phyloP scores from a whole-genome alignment of 2,329 filamentous ascomycete genomes.

The Ophiocordyceps robertsii region DNA sequence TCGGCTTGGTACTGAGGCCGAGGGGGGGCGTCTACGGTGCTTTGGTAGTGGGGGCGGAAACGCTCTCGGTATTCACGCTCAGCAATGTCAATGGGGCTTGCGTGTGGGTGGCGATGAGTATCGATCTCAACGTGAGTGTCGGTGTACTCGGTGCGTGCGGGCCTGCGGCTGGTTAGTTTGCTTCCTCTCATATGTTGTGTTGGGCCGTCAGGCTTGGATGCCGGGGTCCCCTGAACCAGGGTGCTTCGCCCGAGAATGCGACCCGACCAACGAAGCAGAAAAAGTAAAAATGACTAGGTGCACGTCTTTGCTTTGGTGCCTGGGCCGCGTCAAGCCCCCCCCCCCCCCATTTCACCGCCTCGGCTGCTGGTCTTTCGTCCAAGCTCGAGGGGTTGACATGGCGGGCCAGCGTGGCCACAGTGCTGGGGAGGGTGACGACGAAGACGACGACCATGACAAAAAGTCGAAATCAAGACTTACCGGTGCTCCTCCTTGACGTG shows the following conservation, averaged over 20 bases:
- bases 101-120: constrained; percentile 31
- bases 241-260: constrained; percentile 1
- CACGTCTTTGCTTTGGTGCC: background rate
- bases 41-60: constrained; percentile 36
- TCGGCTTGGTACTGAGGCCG: constrained; percentile 19
- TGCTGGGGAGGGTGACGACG: constrained; percentile 3
- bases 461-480: constrained; percentile 24
- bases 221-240: constrained; percentile 9
- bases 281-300: background rate
- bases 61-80: constrained; percentile 55
- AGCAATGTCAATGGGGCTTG: constrained; percentile 45
- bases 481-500: constrained; percentile 33
- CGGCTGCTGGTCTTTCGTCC: background rate
- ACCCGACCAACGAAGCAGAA: constrained; percentile 3
- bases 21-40: constrained; percentile 18
- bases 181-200: constrained; percentile 12
- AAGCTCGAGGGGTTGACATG: background rate
- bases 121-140: constrained; percentile 57
- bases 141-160: constrained; percentile 34
- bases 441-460: constrained; percentile 6
- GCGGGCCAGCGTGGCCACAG: background rate
- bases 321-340: too few species aligned
- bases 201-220: constrained; percentile 1
- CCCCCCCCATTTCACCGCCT: constrained; percentile 1
- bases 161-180: constrained; percentile 11